Evolutionary conservation across 257 asterid species (phyloP).

Genomic region (Solanum virginianum): DNA sequence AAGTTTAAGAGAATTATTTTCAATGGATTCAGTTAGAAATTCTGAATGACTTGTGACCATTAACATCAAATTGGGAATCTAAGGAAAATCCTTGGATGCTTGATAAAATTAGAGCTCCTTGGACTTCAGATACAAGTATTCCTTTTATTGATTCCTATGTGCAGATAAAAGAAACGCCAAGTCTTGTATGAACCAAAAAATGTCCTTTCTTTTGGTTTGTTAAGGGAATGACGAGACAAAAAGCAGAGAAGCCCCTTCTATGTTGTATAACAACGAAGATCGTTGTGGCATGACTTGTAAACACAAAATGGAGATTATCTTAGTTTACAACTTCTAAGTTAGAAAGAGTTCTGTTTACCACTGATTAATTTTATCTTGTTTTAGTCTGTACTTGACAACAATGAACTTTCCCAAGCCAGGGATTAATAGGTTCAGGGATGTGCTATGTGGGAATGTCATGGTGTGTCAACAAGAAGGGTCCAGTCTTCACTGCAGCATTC

Average conservation of each 20-base stretch:
- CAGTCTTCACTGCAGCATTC: conserved; percentile 73
- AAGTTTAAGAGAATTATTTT: background rate
- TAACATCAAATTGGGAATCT: background rate
- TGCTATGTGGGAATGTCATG: conserved; percentile 88
- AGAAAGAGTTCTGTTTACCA: background rate
- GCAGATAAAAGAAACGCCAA: background rate
- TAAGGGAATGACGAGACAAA: background rate
- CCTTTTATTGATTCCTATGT: background rate
- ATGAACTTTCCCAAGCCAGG: conserved; percentile 27
- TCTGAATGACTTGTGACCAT: background rate
- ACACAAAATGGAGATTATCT: background rate
- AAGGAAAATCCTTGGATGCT: background rate
- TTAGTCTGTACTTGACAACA: background rate
- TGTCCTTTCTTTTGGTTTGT: background rate
- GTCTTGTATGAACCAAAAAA: background rate
- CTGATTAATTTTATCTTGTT: background rate
- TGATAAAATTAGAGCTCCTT: background rate
- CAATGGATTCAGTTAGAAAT: background rate
- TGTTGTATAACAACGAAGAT: background rate
- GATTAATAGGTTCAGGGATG: conserved; percentile 67
- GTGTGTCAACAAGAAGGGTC: conserved; percentile 83
- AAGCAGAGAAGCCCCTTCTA: background rate
- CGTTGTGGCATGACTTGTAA: background rate
- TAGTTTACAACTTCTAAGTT: background rate
- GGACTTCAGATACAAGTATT: background rate